These are phyloP conservation scores for Conringia planisiliqua DNA, from an alignment of 345 rosid species.

Conservation along the genomic window DNA sequence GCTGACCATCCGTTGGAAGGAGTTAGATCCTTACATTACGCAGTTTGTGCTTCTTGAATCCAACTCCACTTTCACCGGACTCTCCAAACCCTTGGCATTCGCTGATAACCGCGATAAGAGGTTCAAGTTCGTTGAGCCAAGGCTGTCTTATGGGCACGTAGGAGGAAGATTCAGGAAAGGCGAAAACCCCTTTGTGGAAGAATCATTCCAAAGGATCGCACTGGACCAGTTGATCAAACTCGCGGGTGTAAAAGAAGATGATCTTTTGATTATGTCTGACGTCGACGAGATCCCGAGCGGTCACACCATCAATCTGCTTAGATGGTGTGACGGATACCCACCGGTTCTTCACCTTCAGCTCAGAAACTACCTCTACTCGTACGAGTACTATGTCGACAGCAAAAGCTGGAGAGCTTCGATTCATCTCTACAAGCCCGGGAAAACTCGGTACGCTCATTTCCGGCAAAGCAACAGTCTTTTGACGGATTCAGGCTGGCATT, in stretches of 20 bases:
- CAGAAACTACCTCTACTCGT: slow-evolving; percentile 77
- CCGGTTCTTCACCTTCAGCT: slow-evolving; percentile 80
- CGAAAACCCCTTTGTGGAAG: slow-evolving; percentile 86
- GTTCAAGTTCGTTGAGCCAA: slow-evolving; percentile 58
- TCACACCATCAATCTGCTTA: slow-evolving; percentile 74
- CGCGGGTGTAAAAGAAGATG: slow-evolving; percentile 80
- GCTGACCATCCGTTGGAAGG: slow-evolving; percentile 78
- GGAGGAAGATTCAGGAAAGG: slow-evolving; percentile 80
- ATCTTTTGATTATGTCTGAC: slow-evolving; percentile 92
- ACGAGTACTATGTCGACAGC: slow-evolving; percentile 59
- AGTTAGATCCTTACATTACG: slow-evolving; percentile 66
- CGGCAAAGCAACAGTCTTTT: slow-evolving; percentile 66
- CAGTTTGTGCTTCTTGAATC: slow-evolving; percentile 88
- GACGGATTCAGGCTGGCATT: slow-evolving; percentile 89
- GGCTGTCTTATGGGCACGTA: slow-evolving; percentile 65
- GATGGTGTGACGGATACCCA: slow-evolving; percentile 86
- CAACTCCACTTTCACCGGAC: slow-evolving; percentile 77
- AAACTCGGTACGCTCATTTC: slow-evolving; percentile 75
- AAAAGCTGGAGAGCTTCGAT: slow-evolving; percentile 94
- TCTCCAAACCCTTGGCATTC: slow-evolving; percentile 54
- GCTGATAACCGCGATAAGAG: slow-evolving; percentile 44
- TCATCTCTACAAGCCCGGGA: slow-evolving; percentile 61
- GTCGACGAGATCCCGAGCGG: slow-evolving; percentile 93
- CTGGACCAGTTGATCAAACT: slow-evolving; percentile 67
- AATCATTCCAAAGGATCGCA: slow-evolving; percentile 84